Percentiles rank a stretch among this genome's conserved stretches.
These are phyloP conservation scores for Penicillium sp. DNA, from an alignment of 2,329 filamentous ascomycete genomes.

Conservation along the genomic window DNA sequence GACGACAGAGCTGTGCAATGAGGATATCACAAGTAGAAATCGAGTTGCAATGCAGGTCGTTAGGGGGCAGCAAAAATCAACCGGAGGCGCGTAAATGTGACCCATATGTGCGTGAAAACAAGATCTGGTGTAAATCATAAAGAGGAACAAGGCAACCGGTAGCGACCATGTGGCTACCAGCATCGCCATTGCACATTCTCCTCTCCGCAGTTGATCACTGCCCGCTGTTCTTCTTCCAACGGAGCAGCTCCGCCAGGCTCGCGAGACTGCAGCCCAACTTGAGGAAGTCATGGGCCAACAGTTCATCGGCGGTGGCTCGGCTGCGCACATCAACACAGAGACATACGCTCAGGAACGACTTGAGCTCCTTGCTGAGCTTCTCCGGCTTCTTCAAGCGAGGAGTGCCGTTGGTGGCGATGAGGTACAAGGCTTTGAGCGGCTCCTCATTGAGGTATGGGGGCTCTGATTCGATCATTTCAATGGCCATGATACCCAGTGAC, in stretches of 20 bases:
- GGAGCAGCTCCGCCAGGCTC: constrained; percentile 76
- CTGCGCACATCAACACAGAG: constrained; percentile 94
- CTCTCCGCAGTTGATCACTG: too few species aligned
- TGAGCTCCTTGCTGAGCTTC: constrained; percentile 94
- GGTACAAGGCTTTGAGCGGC: constrained; percentile 88
- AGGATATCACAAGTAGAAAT: too few species aligned
- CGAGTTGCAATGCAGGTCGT: too few species aligned
- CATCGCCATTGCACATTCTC: too few species aligned
- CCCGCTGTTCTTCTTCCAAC: constrained; percentile 56
- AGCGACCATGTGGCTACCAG: too few species aligned
- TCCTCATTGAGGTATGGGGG: constrained; percentile 97
- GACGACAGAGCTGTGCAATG: too few species aligned
- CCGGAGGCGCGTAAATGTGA: too few species aligned
- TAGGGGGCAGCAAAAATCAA: too few species aligned
- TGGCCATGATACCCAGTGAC: constrained; percentile 98
- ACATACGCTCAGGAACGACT: constrained; percentile 92
- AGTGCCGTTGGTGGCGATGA: constrained; percentile 96
- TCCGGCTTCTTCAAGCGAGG: constrained; percentile 96
- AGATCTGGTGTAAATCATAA: too few species aligned
- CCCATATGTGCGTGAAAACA: too few species aligned
- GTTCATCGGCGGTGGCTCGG: constrained; percentile 79
- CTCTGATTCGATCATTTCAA: constrained; percentile 99
- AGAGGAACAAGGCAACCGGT: too few species aligned
- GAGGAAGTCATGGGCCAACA: constrained; percentile 86
- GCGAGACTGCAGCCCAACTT: constrained; percentile 77